phyloP scores from a whole-genome alignment of 768 basidiomycete species.

The Tulasnella sp. region DNA sequence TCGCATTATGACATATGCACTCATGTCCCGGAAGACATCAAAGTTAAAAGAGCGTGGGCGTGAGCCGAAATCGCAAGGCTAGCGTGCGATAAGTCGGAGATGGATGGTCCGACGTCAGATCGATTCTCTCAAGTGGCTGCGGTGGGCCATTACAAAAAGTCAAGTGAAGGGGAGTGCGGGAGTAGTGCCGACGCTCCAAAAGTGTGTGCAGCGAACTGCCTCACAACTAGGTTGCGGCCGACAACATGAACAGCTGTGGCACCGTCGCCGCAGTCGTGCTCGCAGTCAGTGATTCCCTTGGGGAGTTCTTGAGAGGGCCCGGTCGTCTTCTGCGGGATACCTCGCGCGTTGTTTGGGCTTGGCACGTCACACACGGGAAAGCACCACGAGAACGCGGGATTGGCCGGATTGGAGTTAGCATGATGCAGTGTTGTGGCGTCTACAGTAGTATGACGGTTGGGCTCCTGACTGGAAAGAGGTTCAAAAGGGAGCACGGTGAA shows the following conservation, averaged over 20 bases:
- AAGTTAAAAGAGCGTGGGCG: not conserved
- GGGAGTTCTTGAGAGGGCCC: slow-evolving; percentile 2
- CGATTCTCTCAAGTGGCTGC: not conserved
- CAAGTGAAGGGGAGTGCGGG: not conserved
- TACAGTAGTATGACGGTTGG: not conserved
- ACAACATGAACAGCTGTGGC: not conserved
- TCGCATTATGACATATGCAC: not conserved
- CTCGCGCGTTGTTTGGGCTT: not conserved
- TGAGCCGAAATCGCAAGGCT: slow-evolving; percentile 2
- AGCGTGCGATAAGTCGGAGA: slow-evolving; percentile 11
- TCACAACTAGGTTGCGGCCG: not conserved
- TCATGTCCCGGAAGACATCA: not conserved
- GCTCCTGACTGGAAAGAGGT: not conserved
- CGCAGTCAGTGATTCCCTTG: not conserved
- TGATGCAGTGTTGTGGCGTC: not conserved
- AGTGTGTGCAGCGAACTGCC: not conserved
- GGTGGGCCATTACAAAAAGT: not conserved
- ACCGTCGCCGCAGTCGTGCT: not conserved
- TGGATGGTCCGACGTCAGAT: not conserved
- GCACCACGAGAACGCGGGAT: not conserved
- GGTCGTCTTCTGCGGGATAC: not conserved
- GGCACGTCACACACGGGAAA: too few species aligned
- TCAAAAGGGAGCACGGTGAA: not conserved
- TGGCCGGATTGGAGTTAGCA: not conserved
- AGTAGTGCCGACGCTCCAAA: not conserved